Conservation (phyloP, 768 basidiomycete species). For the Psilocybe sp. region DNA sequence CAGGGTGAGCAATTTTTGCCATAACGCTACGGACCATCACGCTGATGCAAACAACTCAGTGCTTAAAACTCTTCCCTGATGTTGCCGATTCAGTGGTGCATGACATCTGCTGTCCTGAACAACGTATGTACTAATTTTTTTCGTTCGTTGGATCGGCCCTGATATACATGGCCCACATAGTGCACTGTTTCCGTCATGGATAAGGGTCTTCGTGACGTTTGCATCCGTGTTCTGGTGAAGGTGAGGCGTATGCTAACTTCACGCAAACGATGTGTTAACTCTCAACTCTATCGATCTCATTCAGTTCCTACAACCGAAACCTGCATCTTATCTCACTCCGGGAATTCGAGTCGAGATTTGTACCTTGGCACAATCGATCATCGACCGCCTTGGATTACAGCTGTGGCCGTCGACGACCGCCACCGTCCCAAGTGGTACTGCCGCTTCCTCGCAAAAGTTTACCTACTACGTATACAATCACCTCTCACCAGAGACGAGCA, state of each 20-base stretch:
- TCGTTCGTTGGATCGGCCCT: neutral
- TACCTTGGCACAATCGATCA: slow-evolving; percentile 58
- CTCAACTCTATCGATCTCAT: slow-evolving; percentile 1
- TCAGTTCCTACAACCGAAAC: slow-evolving; percentile 80
- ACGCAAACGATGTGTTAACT: neutral
- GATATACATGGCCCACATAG: slow-evolving; percentile 11
- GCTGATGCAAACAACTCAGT: slow-evolving; percentile 37
- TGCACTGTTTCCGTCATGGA: slow-evolving; percentile 62
- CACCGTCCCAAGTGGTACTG: slow-evolving; percentile 82
- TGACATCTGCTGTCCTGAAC: slow-evolving; percentile 52
- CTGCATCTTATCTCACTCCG: slow-evolving; percentile 52
- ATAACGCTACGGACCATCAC: neutral
- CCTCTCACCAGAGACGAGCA: slow-evolving; percentile 36
- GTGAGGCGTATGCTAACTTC: slow-evolving; percentile 28
- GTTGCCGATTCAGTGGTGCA: slow-evolving; percentile 61
- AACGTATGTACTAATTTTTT: slow-evolving; percentile 38
- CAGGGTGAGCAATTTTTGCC: slow-evolving; percentile 44
- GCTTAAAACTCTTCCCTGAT: slow-evolving; percentile 62
- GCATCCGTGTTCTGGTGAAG: slow-evolving; percentile 84
- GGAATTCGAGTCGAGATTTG: slow-evolving; percentile 66
- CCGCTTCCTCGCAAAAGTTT: slow-evolving; percentile 70
- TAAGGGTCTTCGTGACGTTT: slow-evolving; percentile 76
- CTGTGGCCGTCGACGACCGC: slow-evolving; percentile 77
- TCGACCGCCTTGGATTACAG: slow-evolving; percentile 64
- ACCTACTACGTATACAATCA: slow-evolving; percentile 46